Conservation (phyloP, 768 basidiomycete genomes). For the Serendipita sp. region DNA sequence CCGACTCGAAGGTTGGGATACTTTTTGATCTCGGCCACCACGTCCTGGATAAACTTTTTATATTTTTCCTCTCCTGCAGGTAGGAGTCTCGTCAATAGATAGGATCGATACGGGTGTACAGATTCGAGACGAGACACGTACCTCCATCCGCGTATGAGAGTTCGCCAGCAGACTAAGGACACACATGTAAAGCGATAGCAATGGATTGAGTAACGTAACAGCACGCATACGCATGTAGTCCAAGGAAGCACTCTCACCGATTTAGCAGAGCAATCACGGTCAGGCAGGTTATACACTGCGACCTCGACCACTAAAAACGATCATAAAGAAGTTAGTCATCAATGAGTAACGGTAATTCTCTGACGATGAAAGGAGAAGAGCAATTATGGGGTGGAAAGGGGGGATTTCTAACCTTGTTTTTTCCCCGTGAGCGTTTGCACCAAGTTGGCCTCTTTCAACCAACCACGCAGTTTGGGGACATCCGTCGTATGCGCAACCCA, state of each 20-base stretch:
- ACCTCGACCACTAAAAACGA: slow-evolving; percentile 29
- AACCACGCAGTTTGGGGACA: not conserved
- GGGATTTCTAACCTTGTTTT: not conserved
- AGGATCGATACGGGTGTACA: not conserved
- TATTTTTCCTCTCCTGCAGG: slow-evolving; percentile 20
- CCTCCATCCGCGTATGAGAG: slow-evolving; percentile 18
- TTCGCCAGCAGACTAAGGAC: slow-evolving; percentile 19
- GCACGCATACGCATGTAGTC: too few species aligned
- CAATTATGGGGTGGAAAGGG: too few species aligned
- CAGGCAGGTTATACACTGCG: slow-evolving; percentile 30
- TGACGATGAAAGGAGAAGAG: too few species aligned
- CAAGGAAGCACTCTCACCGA: too few species aligned
- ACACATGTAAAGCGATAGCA: not conserved
- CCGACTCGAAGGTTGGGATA: slow-evolving; percentile 18
- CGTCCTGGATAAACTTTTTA: slow-evolving; percentile 12
- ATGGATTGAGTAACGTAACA: too few species aligned
- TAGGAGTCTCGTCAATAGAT: not conserved
- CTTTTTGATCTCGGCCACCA: slow-evolving; percentile 14
- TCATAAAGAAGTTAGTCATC: not conserved
- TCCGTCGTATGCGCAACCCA: not conserved
- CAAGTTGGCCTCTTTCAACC: not conserved
- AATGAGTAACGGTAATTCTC: not conserved
- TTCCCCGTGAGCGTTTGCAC: not conserved
- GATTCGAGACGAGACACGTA: not conserved
- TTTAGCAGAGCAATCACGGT: slow-evolving; percentile 23